Evolutionary conservation across 108 stramenopile genomes (phyloP).

Genomic region (Skeletonema marinoi): DNA sequence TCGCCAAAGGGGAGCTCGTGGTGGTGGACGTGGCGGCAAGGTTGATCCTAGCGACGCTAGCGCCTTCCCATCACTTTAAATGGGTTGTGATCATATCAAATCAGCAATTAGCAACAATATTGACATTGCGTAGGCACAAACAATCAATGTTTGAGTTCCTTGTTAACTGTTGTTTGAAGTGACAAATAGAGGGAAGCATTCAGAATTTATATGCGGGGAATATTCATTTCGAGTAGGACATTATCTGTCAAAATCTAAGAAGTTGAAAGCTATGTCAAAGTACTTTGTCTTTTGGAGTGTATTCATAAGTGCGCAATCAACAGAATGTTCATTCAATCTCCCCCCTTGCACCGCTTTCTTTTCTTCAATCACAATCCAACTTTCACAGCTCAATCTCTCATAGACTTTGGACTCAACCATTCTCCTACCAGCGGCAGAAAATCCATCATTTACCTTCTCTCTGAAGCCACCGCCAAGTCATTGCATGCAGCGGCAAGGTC

Average conservation of each 20-base stretch:
- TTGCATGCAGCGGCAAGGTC: no score
- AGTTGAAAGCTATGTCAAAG: neutral
- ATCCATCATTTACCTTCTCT: no score
- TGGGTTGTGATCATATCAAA: neutral
- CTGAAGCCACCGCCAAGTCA: no score
- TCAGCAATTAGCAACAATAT: neutral
- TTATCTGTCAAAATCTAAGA: neutral
- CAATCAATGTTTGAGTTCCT: neutral
- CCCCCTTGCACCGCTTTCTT: no score
- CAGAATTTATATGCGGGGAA: neutral
- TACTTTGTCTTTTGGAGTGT: neutral
- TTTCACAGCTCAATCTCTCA: no score
- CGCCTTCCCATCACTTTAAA: slow-evolving; percentile 77
- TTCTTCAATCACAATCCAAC: no score
- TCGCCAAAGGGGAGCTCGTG: slow-evolving; percentile 27
- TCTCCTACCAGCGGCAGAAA: no score
- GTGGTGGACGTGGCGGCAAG: slow-evolving; percentile 29
- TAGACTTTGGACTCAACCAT: no score
- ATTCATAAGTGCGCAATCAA: no score
- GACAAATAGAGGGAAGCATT: neutral
- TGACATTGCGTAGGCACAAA: neutral
- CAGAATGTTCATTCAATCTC: no score
- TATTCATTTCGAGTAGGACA: neutral
- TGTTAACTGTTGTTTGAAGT: neutral
- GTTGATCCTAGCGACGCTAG: slow-evolving; percentile 64